Base-by-base conservation (phyloP, 78 protist species). In the Tieghemostelium lacteum region DNA sequence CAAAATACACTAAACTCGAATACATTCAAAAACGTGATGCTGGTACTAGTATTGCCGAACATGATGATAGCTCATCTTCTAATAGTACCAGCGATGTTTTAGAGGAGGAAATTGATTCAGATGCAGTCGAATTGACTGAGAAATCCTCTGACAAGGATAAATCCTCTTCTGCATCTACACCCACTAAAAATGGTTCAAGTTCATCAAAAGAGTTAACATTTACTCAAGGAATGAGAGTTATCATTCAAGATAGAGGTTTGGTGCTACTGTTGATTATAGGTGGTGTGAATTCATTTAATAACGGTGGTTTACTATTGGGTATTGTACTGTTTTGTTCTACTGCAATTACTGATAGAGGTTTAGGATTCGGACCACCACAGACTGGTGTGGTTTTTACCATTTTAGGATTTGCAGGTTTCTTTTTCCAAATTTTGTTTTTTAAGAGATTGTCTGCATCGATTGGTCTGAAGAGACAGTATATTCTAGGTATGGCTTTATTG, bases 391-490 rank as follows among this genome's bases (percentile, higher is more conserved):
- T 83, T 5, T 83, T 83, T 50, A 58, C 69, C 1, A 45, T 83
- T 33, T 49, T 83, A 1, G 91, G 91, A 14, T 58, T 83, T 14
- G 22, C 69, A 58, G 91, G 91, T 28, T 83, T 83, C 71, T 0
- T 69, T 8, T 83, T 72, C 70, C 91, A 83, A 69, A 45, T 83
- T n/a, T 22, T 63, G 2, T 69, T 83, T 22, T 83, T 83, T 22
- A 83, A 83, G 65, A 49, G 50, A 61, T 39, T 83, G 6, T 83
- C 91, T 19, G 39, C 37, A 3, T 29, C 50, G 26, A 37, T 83
- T 16, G 91, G 91, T 22, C 31, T 83, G 2, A 83, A 69, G 45
- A 67, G 50, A 58, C 91, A 83, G n/a, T 83, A 69, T 58, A 42
- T 73, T 10, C 14, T 83, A 0, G 91, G 91, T 57, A 60, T 73